Evolutionary conservation across 768 basidiomycete species (phyloP).

Genomic region (Sarcodon sp.): DNA sequence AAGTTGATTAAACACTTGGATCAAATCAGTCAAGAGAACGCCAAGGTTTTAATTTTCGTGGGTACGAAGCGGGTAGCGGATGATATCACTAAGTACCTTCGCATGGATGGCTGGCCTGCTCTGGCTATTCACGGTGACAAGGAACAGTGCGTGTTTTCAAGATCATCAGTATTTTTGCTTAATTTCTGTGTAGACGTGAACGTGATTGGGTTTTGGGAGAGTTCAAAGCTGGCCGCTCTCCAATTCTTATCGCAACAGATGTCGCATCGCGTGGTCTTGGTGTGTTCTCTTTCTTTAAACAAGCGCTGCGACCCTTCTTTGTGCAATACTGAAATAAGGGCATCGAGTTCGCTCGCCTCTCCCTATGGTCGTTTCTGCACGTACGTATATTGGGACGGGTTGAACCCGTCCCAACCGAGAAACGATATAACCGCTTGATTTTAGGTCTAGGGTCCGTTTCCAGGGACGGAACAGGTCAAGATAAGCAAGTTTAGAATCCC

Average conservation of each 20-base stretch:
- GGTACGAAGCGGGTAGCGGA: conserved; percentile 97
- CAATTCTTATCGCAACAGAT: conserved; percentile 97
- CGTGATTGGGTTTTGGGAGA: conserved; percentile 98
- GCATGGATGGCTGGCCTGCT: conserved; percentile 99
- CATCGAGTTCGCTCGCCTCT: not conserved
- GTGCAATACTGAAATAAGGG: conserved; percentile 8
- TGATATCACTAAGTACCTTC: conserved; percentile 94
- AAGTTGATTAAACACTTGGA: conserved; percentile 97
- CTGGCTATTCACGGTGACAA: conserved; percentile 99
- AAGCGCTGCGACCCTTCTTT: conserved; percentile 31
- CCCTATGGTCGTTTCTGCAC: not conserved
- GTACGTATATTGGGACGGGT: conserved; percentile 4
- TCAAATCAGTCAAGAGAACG: conserved; percentile 91
- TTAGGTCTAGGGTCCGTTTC: conserved; percentile 23
- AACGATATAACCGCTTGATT: conserved; percentile 11
- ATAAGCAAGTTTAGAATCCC: conserved; percentile 12
- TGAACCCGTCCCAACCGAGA: conserved; percentile 3
- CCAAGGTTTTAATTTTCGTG: conserved; percentile 98
- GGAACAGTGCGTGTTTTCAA: conserved; percentile 60
- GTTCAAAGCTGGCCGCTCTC: conserved; percentile 96
- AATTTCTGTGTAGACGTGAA: conserved; percentile 51
- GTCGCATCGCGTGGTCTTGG: conserved; percentile 99
- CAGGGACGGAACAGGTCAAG: conserved; percentile 22
- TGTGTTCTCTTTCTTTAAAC: conserved; percentile 50
- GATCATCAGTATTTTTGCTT: not conserved